These are phyloP conservation scores for Clohesyomyces aquaticus DNA, from an alignment of 495 filamentous ascomycete genomes.

Conservation along the genomic window DNA sequence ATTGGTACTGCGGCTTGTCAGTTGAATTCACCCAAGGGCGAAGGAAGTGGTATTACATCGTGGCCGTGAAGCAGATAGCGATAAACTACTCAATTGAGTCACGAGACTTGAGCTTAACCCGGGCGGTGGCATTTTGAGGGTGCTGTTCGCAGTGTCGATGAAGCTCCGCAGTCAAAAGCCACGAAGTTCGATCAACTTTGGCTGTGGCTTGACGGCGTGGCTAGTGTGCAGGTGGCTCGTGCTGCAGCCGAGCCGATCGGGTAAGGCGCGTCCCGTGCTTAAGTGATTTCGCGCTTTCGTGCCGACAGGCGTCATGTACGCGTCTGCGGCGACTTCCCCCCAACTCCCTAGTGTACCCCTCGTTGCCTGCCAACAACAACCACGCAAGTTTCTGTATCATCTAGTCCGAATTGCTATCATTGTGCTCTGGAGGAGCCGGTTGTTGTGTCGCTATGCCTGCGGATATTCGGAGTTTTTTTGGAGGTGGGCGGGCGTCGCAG, in stretches of 20 bases:
- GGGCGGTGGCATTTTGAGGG: conserved; percentile 34
- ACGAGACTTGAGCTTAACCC: conserved; percentile 34
- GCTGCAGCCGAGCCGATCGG: not conserved
- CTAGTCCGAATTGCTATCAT: not conserved
- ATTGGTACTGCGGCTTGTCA: conserved; percentile 10
- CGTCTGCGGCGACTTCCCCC: conserved; percentile 13
- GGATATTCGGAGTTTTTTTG: conserved; percentile 52
- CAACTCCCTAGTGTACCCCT: conserved; percentile 7
- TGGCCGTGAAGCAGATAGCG: conserved; percentile 31
- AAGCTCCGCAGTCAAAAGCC: no score
- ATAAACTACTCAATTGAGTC: conserved; percentile 34
- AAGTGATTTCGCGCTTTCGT: conserved; percentile 28
- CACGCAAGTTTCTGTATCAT: not conserved
- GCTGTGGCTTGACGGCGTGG: conserved; percentile 16
- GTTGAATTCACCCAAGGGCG: not conserved
- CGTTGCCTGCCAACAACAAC: conserved; percentile 13
- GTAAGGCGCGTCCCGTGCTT: conserved; percentile 21
- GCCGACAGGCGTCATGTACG: conserved; percentile 21
- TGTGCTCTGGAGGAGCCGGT: not conserved
- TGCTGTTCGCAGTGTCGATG: conserved; percentile 3
- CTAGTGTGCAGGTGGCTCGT: no score
- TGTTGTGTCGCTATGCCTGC: conserved; percentile 42
- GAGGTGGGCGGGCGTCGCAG: conserved; percentile 40
- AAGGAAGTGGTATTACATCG: conserved; percentile 29
- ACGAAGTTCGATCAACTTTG: conserved; percentile 1